phyloP scores from a whole-genome alignment of 805 yeast genomes.

The Lipomyces sp. region DNA sequence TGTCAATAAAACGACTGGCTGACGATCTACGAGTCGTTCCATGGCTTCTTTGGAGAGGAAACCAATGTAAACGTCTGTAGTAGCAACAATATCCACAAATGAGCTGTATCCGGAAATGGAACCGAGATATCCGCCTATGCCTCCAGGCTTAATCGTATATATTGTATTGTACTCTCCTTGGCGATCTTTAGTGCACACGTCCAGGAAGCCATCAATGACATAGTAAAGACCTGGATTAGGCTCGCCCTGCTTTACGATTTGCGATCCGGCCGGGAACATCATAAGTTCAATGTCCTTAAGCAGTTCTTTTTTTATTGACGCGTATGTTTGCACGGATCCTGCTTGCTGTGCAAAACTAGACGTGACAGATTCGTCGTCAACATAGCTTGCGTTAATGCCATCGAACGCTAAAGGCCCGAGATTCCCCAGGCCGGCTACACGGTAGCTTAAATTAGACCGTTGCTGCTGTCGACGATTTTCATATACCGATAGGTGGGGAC shows the following conservation, averaged over 20 bases:
- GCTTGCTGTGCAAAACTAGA: constrained; percentile 15
- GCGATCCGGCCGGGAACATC: constrained; percentile 57
- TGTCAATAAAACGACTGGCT: constrained; percentile 74
- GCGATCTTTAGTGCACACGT: constrained; percentile 54
- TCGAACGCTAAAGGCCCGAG: constrained; percentile 25
- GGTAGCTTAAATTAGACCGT: neutral
- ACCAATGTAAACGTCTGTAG: constrained; percentile 68
- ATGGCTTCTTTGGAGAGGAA: constrained; percentile 66
- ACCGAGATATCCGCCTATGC: constrained; percentile 85
- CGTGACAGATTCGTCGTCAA: constrained; percentile 45
- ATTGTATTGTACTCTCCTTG: constrained; percentile 28
- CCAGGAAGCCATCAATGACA: constrained; percentile 77
- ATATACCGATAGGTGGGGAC: constrained; percentile 26
- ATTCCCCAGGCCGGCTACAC: constrained; percentile 8
- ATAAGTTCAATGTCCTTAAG: constrained; percentile 63
- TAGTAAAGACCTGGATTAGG: constrained; percentile 76
- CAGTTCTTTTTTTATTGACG: constrained; percentile 51
- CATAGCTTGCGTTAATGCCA: constrained; percentile 3
- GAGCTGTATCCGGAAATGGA: constrained; percentile 80
- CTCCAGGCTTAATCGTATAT: constrained; percentile 72
- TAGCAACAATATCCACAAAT: constrained; percentile 69
- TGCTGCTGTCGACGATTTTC: constrained; percentile 19
- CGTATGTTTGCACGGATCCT: constrained; percentile 3
- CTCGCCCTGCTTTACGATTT: constrained; percentile 66
- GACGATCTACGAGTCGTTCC: constrained; percentile 71